Conservation (phyloP, 1,284 basidiomycete species). For the Coniferiporia sulphurascens region DNA sequence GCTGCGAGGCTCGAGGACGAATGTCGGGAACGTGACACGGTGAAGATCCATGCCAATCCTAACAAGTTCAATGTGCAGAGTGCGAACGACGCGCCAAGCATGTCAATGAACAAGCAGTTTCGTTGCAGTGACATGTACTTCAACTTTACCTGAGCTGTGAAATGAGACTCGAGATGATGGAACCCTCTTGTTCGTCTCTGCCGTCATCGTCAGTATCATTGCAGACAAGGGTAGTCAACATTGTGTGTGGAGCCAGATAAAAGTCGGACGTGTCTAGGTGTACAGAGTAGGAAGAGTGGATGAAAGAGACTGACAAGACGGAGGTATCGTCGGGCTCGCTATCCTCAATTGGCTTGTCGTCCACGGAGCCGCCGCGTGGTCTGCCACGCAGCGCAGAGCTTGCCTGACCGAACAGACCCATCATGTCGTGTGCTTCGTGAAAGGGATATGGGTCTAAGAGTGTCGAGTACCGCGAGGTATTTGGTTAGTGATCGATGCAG, state of each 20-base stretch:
- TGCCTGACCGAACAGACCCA: constrained; percentile 72
- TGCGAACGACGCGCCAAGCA: not conserved
- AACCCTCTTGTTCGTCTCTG: constrained; percentile 78
- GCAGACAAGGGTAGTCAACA: constrained; percentile 19
- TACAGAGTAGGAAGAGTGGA: not conserved
- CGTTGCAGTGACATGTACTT: not conserved
- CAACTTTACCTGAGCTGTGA: constrained; percentile 69
- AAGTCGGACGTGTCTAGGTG: constrained; percentile 8
- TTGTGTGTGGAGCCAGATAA: constrained; percentile 21
- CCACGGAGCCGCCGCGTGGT: constrained; percentile 47
- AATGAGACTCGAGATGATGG: constrained; percentile 74
- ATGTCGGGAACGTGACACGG: constrained; percentile 91
- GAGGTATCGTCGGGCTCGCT: constrained; percentile 81
- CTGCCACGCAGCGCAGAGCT: constrained; percentile 53
- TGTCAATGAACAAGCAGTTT: not conserved
- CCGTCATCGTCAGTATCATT: constrained; percentile 22
- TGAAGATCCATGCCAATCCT: constrained; percentile 95
- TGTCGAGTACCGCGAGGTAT: not conserved
- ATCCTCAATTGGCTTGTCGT: constrained; percentile 69
- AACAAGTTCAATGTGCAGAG: constrained; percentile 1
- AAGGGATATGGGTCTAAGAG: not conserved
- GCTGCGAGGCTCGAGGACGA: constrained; percentile 89
- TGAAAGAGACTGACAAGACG: constrained; percentile 58
- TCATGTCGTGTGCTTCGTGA: constrained; percentile 40
- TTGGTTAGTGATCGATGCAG: not conserved